Evolutionary conservation across 768 basidiomycete species (phyloP), one percentile per base, ranked within the genome.

Genomic region (Xerocomellus chrysenteron): DNA sequence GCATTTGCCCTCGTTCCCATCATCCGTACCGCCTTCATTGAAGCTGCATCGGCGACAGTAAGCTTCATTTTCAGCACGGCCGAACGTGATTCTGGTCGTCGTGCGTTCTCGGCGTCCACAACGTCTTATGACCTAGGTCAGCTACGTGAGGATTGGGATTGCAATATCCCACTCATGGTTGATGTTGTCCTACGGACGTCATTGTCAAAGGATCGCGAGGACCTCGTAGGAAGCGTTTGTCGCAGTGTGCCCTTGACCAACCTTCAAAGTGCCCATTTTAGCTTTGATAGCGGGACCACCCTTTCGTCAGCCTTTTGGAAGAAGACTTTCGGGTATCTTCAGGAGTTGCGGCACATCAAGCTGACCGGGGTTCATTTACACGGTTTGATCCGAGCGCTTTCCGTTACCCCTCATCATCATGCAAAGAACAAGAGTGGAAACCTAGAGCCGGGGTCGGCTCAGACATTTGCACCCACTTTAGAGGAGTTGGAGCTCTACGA

Each of bases 251-350:
- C 61, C 19, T 16, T 67, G 51, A 36, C 50, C 24, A 44, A 41
- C 28, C 36, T 68, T 26, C 47, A 45, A 24, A 55, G 57, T 47
- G 50, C 37, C 16, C 61, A 58, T 45, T 43, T 66, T 7, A 32
- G 5, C 47, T 55, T 58, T 16, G 58, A 66, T n/a, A 7, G 28
- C 28, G 45, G 39, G 32, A 58, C 43, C 5, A 5, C 36, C 16
- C 48, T 64, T 43, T 61, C 62, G 2, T 32, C 47, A 2, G 33
- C 35, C 26, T 61, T 68, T 47, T 68, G 67, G 67, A 52, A 7
- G 30, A 45, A 36, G 42, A 44, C 59, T 11, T 59, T 68, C 40
- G 65, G 67, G 0, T 32, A 54, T n/a, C 55, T 61, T 14, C 37
- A 44, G 16, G 60, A 57, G 19, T 40, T 69, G 47, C 43, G 36